A percentile compares a stretch with the other conserved stretches of the same genome.
Evolutionary conservation across 2,329 filamentous ascomycete genomes (phyloP).

Genomic region (Blastomyces gilchristii): DNA sequence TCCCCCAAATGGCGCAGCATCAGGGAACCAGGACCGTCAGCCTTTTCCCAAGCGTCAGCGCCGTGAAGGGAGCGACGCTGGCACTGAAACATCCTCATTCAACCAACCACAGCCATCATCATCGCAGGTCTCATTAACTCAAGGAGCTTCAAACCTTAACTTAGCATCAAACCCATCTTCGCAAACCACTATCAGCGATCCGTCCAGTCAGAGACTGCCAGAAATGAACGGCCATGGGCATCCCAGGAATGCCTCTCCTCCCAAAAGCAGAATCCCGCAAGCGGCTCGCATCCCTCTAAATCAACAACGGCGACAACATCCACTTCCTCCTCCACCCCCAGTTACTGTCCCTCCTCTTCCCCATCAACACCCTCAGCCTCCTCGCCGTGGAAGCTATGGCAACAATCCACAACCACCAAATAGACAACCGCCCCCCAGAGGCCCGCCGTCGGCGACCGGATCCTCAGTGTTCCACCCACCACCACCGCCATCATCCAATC

Average conservation of each 20-base stretch:
- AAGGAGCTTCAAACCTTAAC: conserved; percentile 8
- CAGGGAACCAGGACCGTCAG: conserved; percentile 9
- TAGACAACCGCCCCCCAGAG: not conserved
- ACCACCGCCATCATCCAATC: conserved; percentile 6
- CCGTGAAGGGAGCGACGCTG: conserved; percentile 8
- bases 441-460: not conserved
- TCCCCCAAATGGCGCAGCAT: conserved; percentile 6
- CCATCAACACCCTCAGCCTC: not conserved
- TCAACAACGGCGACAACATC: conserved; percentile 1
- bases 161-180: conserved; percentile 4
- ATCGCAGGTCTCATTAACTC: conserved; percentile 6
- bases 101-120: conserved; percentile 1
- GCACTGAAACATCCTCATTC: conserved; percentile 1
- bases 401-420: not conserved
- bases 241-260: conserved; percentile 1
- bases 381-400: conserved; percentile 4
- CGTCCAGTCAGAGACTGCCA: not conserved
- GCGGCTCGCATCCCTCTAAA: not conserved
- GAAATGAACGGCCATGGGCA: conserved; percentile 3
- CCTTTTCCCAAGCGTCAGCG: conserved; percentile 32
- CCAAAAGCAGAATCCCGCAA: conserved; percentile 6
- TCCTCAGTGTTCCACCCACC: conserved; percentile 6
- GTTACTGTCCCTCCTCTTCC: conserved; percentile 3
- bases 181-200: not conserved
- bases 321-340: conserved; percentile 6